These are phyloP conservation scores for Aspergillus unguis DNA, from an alignment of 2,329 filamentous ascomycete genomes.

Conservation along the genomic window DNA sequence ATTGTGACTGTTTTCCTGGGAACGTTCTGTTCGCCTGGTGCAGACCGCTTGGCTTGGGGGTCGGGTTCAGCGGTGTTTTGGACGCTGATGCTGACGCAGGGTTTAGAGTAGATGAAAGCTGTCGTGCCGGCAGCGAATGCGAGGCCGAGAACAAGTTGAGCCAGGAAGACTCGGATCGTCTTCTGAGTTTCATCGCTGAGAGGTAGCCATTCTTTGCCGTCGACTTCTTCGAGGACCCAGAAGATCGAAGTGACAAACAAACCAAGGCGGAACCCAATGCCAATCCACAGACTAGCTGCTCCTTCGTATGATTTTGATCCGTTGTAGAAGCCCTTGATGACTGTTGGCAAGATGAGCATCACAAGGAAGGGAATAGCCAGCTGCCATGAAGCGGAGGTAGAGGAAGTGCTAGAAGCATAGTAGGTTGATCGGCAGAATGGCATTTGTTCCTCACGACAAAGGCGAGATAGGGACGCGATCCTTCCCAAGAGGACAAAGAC, in stretches of 20 bases:
- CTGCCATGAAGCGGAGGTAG: slow-evolving; percentile 90
- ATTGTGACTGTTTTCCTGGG: slow-evolving; percentile 62
- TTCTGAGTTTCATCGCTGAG: slow-evolving; percentile 64
- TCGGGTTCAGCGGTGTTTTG: slow-evolving; percentile 42
- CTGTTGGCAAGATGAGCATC: slow-evolving; percentile 66
- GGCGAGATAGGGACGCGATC: slow-evolving; percentile 78
- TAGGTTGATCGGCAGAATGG: slow-evolving; percentile 93
- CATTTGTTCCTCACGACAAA: slow-evolving; percentile 98
- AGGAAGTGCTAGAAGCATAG: slow-evolving; percentile 86
- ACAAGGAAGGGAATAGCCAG: slow-evolving; percentile 74
- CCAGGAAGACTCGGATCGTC: slow-evolving; percentile 69
- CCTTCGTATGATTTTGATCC: slow-evolving; percentile 86
- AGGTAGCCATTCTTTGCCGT: slow-evolving; percentile 75
- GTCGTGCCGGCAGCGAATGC: slow-evolving; percentile 79
- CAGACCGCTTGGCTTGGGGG: slow-evolving; percentile 39
- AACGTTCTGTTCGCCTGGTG: slow-evolving; percentile 25
- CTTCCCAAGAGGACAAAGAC: slow-evolving; percentile 77
- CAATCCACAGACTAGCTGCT: slow-evolving; percentile 79
- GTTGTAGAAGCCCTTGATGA: slow-evolving; percentile 79
- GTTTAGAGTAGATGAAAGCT: slow-evolving; percentile 81
- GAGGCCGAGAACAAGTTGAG: slow-evolving; percentile 75
- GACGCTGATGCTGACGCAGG: slow-evolving; percentile 71
- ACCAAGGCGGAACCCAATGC: slow-evolving; percentile 70
- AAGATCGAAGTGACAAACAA: slow-evolving; percentile 74
- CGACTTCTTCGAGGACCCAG: slow-evolving; percentile 86